Evolutionary conservation across 306 rosid genomes (phyloP).

Genomic region (Citrullus mucosospermus): DNA sequence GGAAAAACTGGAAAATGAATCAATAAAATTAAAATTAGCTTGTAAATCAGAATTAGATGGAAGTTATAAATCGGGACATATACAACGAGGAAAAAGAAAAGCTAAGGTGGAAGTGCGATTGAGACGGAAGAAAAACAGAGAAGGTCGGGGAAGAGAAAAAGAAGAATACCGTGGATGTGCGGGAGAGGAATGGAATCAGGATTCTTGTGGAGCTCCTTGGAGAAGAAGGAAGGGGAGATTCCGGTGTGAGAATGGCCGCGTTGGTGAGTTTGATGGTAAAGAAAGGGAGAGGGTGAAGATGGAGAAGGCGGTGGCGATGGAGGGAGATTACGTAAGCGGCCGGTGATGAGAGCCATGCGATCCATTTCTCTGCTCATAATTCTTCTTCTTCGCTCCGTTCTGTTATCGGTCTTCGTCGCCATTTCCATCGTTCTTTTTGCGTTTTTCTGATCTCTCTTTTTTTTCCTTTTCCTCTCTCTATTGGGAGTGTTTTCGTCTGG

Average conservation of each 20-base stretch:
- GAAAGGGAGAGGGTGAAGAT: neutral
- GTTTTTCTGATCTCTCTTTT: neutral
- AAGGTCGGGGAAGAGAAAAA: neutral
- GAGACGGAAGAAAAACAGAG: neutral
- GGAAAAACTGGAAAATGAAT: neutral
- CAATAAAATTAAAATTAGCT: neutral
- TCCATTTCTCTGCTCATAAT: slow-evolving; percentile 43
- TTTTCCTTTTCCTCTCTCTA: neutral
- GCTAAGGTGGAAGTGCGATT: neutral
- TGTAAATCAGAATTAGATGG: neutral
- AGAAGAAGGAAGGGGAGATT: neutral
- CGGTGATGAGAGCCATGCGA: slow-evolving; percentile 59
- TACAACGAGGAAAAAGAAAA: neutral
- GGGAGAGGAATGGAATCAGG: neutral
- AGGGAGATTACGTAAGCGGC: slow-evolving; percentile 31
- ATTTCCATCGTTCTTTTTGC: slow-evolving; percentile 6
- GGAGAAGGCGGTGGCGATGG: slow-evolving; percentile 18
- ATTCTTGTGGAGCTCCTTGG: neutral
- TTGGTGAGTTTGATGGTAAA: neutral
- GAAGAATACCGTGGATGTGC: neutral
- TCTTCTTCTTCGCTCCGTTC: slow-evolving; percentile 44
- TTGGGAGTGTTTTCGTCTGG: neutral
- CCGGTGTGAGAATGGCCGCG: slow-evolving; percentile 8
- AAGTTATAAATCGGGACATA: neutral
- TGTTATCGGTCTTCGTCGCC: slow-evolving; percentile 22